Percentiles rank a stretch among this genome's conserved stretches.
phyloP scores from a whole-genome alignment of 768 basidiomycete genomes.

The Tylopilus felleus region DNA sequence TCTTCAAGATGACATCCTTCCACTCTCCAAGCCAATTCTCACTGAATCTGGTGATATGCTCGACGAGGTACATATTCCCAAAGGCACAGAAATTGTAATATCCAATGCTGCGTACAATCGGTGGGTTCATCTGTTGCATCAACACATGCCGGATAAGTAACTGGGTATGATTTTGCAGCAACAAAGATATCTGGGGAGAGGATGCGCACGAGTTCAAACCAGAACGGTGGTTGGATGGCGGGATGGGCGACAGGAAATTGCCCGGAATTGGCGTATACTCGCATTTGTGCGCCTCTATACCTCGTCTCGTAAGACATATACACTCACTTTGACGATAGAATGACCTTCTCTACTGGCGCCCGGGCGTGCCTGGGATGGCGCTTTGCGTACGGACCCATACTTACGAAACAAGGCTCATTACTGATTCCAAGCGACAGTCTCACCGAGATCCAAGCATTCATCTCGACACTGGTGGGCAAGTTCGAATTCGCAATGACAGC shows the following conservation, averaged over 20 bases:
- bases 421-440: slow-evolving; percentile 23
- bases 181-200: slow-evolving; percentile 25
- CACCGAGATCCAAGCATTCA: slow-evolving; percentile 52
- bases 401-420: not conserved
- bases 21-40: slow-evolving; percentile 50
- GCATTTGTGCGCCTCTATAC: slow-evolving; percentile 2
- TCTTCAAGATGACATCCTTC: slow-evolving; percentile 52
- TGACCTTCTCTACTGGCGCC: slow-evolving; percentile 17
- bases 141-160: not conserved
- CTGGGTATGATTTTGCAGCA: not conserved
- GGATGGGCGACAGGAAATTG: not conserved
- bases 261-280: slow-evolving; percentile 15
- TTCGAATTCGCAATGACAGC: slow-evolving; percentile 47
- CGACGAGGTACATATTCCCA: slow-evolving; percentile 44
- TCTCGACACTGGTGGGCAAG: slow-evolving; percentile 50
- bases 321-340: not conserved
- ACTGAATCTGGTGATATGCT: slow-evolving; percentile 42
- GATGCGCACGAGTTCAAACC: slow-evolving; percentile 24
- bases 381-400: slow-evolving; percentile 20
- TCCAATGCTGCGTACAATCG: slow-evolving; percentile 58
- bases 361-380: slow-evolving; percentile 28
- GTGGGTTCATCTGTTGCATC: slow-evolving; percentile 25
- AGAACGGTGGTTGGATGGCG: slow-evolving; percentile 8
- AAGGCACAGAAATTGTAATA: slow-evolving; percentile 46
- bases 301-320: not conserved